Base-by-base conservation (phyloP, 768 basidiomycete species). In the Suillus weaverae region DNA sequence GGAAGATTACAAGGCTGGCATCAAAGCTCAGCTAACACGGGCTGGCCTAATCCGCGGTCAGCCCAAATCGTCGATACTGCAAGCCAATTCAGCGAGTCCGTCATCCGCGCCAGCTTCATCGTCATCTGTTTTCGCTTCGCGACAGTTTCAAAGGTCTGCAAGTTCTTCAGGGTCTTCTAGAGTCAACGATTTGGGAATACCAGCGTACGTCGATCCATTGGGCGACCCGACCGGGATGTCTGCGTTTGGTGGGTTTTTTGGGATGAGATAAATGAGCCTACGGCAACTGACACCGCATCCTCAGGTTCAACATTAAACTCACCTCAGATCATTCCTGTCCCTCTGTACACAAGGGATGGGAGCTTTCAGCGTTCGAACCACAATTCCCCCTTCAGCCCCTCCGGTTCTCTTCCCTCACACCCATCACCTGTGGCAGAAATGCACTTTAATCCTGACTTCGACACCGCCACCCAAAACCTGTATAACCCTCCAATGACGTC, bases 11-110 rank as follows among this genome's bases (percentile, higher is more conserved):
- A 93, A 93, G 76, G 90, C 89, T 22, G 84, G 86, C 66, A 94
- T 94, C 76, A 94, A 93, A 76, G 85, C 89, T 38, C 89, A 92
- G 72, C 82, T 94, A 62, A 88, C 89, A 48, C 82, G 86, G 67
- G 87, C 87, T 51, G 91, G 91, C 66, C 85, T 92, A 72, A 92
- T 94, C 69, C 89, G 92, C 39, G 92, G 92, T 48, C 91, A 92
- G 72, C 92, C 91, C 16, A 87, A 90, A 26, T 79, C 88, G 55
- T 83, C 85, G 64, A 79, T 84, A 64, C 70, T 82, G 62, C 78
- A 81, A 67, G 75, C 80, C 53, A 66, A 71, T 0, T 69, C 74
- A 39, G 64, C 71, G 48, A 46, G 54, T 5, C 18, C 39, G n/a
- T 13, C 35, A 16, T 33, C 53, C n/a, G 2, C 32, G 1, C 67